Evolutionary conservation across 2,329 filamentous ascomycete genomes (phyloP).

Genomic region (Neonectria hederae): DNA sequence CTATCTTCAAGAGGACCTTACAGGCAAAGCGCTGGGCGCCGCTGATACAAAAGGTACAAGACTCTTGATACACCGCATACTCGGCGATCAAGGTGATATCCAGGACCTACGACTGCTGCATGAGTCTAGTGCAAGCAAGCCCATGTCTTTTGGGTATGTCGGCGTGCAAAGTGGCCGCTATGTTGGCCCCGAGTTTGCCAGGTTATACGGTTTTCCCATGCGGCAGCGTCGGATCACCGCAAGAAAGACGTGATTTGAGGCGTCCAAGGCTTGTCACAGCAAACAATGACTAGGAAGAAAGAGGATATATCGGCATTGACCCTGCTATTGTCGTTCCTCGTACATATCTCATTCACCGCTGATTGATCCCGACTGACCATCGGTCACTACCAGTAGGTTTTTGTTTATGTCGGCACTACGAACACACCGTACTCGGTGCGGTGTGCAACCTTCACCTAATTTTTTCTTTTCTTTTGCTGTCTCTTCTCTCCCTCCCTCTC

Average conservation of each 20-base stretch:
- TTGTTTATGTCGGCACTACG: constrained; percentile 16
- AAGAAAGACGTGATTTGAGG: constrained; percentile 30
- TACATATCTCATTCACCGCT: constrained; percentile 22
- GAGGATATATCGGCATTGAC: constrained; percentile 17
- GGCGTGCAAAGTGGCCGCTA: neutral
- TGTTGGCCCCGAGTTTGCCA: constrained; percentile 15
- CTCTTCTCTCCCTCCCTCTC: constrained; percentile 26
- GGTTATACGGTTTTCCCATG: neutral
- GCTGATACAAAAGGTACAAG: neutral
- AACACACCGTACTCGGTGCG: neutral
- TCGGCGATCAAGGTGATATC: constrained; percentile 2
- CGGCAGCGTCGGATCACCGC: constrained; percentile 30
- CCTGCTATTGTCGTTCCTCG: constrained; percentile 14
- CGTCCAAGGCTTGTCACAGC: constrained; percentile 24
- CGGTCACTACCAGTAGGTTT: constrained; percentile 9
- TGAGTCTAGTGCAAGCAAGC: constrained; percentile 17
- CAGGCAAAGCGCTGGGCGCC: neutral
- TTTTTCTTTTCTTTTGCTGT: constrained; percentile 19
- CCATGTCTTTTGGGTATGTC: constrained; percentile 12
- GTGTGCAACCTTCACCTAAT: constrained; percentile 6
- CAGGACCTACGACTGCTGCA: constrained; percentile 4
- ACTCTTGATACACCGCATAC: constrained; percentile 2
- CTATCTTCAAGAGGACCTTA: neutral
- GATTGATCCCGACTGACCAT: constrained; percentile 22
- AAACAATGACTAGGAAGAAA: constrained; percentile 28